Conservation (phyloP, 257 asterid species). For the Voacanga thouarsii region DNA sequence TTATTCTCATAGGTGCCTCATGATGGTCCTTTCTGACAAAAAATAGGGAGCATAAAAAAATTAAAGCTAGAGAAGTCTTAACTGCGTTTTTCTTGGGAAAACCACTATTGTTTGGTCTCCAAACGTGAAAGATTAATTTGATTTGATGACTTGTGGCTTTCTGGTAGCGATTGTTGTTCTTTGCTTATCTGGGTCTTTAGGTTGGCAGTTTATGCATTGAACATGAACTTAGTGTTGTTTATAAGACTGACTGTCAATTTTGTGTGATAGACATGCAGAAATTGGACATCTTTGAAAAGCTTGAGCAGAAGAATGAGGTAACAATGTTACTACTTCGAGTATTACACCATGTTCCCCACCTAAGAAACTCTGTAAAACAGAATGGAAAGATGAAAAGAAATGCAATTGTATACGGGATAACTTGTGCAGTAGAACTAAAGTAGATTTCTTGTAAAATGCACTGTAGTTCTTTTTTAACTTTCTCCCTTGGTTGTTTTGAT, state of each 20-base stretch:
- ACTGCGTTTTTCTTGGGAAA: background rate
- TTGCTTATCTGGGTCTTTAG: background rate
- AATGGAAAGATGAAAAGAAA: background rate
- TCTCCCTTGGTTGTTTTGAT: background rate
- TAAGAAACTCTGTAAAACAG: background rate
- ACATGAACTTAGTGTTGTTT: background rate
- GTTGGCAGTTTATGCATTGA: background rate
- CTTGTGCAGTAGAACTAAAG: background rate
- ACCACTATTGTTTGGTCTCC: background rate
- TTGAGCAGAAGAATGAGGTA: constrained; percentile 46
- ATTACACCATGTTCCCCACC: background rate
- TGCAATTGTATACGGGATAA: background rate
- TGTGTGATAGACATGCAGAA: constrained; percentile 34
- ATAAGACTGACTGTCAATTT: constrained; percentile 10
- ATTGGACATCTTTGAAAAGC: constrained; percentile 54
- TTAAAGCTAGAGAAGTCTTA: background rate
- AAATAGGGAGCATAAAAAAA: background rate
- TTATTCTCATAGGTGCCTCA: background rate
- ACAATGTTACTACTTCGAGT: constrained; percentile 1
- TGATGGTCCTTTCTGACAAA: background rate
- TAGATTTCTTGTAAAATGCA: constrained; percentile 3
- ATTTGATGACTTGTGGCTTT: background rate
- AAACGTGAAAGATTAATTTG: background rate
- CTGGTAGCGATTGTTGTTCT: background rate
- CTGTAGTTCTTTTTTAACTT: background rate